phyloP scores from a whole-genome alignment of 306 rosid genomes.

The Prunus davidiana region DNA sequence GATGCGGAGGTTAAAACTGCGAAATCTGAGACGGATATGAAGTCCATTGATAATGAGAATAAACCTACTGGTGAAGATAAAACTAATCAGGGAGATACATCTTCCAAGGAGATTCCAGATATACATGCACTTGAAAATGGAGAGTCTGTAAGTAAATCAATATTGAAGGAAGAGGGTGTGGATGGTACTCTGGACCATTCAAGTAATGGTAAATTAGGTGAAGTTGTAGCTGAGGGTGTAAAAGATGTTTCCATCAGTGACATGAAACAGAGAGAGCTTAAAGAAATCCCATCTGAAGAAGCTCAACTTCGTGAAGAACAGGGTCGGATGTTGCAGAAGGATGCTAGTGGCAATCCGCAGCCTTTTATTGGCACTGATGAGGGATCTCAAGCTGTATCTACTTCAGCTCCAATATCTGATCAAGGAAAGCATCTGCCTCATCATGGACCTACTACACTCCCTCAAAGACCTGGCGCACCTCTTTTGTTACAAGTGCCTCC shows the following conservation, averaged over 20 bases:
- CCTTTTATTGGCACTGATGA: slow-evolving; percentile 34
- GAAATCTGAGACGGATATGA: slow-evolving; percentile 39
- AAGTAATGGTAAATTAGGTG: slow-evolving; percentile 26
- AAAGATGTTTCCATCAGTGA: slow-evolving; percentile 33
- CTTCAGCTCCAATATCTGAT: slow-evolving; percentile 31
- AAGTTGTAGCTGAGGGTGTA: slow-evolving; percentile 30
- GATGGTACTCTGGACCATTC: slow-evolving; percentile 37
- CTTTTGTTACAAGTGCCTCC: slow-evolving; percentile 37
- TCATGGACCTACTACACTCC: slow-evolving; percentile 38
- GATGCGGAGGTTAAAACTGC: slow-evolving; percentile 36
- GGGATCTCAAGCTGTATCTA: slow-evolving; percentile 36
- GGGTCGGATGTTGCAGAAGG: slow-evolving; percentile 40
- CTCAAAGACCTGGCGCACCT: slow-evolving; percentile 41
- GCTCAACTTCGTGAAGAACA: slow-evolving; percentile 38
- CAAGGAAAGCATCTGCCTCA: slow-evolving; percentile 39
- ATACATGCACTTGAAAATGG: slow-evolving; percentile 41
- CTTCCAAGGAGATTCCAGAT: slow-evolving; percentile 23
- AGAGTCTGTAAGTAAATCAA: slow-evolving; percentile 39
- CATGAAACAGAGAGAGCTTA: slow-evolving; percentile 26
- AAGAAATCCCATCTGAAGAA: slow-evolving; percentile 34
- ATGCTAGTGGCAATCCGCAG: slow-evolving; percentile 31
- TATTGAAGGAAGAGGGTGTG: slow-evolving; percentile 38
- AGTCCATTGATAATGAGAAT: slow-evolving; percentile 36
- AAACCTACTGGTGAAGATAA: slow-evolving; percentile 32
- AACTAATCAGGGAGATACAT: slow-evolving; percentile 16